phyloP scores from a whole-genome alignment of 176 grass and related monocot genomes.

The Urochloa ruziziensis region DNA sequence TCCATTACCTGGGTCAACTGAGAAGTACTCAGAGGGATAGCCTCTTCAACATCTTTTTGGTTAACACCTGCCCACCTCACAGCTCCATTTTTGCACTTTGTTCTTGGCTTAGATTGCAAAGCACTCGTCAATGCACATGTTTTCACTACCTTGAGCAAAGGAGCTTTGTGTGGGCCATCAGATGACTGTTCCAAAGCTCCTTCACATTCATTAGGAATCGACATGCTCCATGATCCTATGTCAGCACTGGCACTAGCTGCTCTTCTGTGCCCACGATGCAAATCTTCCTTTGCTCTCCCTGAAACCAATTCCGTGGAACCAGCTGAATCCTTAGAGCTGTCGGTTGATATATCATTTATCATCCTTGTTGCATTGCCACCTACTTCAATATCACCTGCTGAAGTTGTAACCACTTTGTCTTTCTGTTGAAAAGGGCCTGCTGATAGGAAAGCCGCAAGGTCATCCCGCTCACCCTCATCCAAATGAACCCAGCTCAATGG shows the following conservation, averaged over 20 bases:
- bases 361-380: constrained; percentile 37
- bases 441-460: constrained; percentile 76
- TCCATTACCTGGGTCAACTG: constrained; percentile 51
- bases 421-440: constrained; percentile 31
- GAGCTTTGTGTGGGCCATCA: constrained; percentile 40
- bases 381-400: constrained; percentile 35
- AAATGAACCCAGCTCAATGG: constrained; percentile 65
- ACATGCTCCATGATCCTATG: constrained; percentile 66
- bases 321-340: constrained; percentile 54
- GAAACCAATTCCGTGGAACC: constrained; percentile 45
- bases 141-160: constrained; percentile 59
- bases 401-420: constrained; percentile 37
- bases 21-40: constrained; percentile 55
- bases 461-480: constrained; percentile 67
- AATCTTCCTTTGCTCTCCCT: constrained; percentile 39
- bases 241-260: constrained; percentile 70
- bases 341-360: constrained; percentile 57
- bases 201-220: constrained; percentile 61
- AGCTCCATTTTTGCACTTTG: constrained; percentile 62
- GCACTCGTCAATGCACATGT: constrained; percentile 46
- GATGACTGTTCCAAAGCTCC: constrained; percentile 50
- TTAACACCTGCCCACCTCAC: constrained; percentile 55
- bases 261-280: constrained; percentile 47
- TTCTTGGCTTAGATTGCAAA: constrained; percentile 61
- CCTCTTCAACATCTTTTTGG: constrained; percentile 45